Percentiles rank a stretch among this genome's conserved stretches.
Evolutionary conservation across 805 yeast species (phyloP).

Genomic region (Tetrapisispora iriomotensis): DNA sequence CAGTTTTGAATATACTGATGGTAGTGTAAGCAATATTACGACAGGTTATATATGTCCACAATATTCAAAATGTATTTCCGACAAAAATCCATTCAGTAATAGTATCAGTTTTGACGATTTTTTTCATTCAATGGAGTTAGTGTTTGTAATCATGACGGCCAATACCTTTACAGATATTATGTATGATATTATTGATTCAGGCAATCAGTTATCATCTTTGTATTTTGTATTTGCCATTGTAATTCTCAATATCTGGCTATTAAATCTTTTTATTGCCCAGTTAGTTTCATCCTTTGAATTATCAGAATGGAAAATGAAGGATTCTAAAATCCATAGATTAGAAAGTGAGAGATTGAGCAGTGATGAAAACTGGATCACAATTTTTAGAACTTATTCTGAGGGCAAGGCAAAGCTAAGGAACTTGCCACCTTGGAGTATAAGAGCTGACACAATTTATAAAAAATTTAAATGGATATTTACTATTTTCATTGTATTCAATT

Average conservation of each 20-base stretch:
- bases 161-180: constrained; percentile 2
- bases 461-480: neutral
- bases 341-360: neutral
- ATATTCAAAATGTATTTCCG: constrained; percentile 1
- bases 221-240: neutral
- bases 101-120: constrained; percentile 2
- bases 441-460: neutral
- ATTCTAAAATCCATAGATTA: neutral
- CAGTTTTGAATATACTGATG: constrained; percentile 1
- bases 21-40: neutral
- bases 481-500: neutral
- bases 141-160: constrained; percentile 2
- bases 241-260: neutral
- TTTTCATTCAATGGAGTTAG: constrained; percentile 1
- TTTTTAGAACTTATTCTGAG: neutral
- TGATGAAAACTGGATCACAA: neutral
- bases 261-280: constrained; percentile 1
- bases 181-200: neutral
- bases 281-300: constrained; percentile 2
- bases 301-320: neutral
- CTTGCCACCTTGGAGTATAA: neutral
- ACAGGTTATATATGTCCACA: neutral
- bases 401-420: neutral
- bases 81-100: neutral
- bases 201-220: neutral